Percentiles rank a stretch among this genome's conserved stretches.
Evolutionary conservation across 768 basidiomycete genomes (phyloP).

Genomic region (Kwoniella mangroviensis): DNA sequence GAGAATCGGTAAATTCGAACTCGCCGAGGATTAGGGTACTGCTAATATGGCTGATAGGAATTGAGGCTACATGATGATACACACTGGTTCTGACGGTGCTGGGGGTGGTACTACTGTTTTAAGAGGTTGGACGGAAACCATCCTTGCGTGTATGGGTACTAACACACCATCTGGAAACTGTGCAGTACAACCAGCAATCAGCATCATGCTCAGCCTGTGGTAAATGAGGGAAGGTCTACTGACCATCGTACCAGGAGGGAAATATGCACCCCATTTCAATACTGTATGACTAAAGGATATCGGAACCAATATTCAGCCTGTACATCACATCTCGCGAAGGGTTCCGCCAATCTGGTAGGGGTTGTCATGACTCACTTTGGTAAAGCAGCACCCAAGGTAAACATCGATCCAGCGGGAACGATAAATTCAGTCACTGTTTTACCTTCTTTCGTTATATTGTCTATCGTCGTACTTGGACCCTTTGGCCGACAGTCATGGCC

Average conservation of each 20-base stretch:
- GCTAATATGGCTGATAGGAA: too few relatives aligned
- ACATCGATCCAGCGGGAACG: slow-evolving; percentile 52
- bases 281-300: slow-evolving; percentile 29
- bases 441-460: slow-evolving; percentile 37
- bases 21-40: too few relatives aligned
- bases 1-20: too few relatives aligned
- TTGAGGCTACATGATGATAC: slow-evolving; percentile 33
- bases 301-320: neutral
- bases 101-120: slow-evolving; percentile 19
- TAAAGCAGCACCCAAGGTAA: slow-evolving; percentile 45
- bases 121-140: slow-evolving; percentile 51
- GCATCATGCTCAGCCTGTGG: too few relatives aligned
- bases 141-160: slow-evolving; percentile 50
- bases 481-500: neutral
- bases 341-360: neutral
- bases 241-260: slow-evolving; percentile 54
- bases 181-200: neutral
- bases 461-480: slow-evolving; percentile 40
- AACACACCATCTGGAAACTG: slow-evolving; percentile 52
- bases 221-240: too few relatives aligned
- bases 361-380: slow-evolving; percentile 22
- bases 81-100: slow-evolving; percentile 30
- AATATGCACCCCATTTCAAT: slow-evolving; percentile 40
- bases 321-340: neutral
- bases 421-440: slow-evolving; percentile 42